Evolutionary conservation across 306 rosid genomes (phyloP).

Genomic region (Quercus aquifolioides): DNA sequence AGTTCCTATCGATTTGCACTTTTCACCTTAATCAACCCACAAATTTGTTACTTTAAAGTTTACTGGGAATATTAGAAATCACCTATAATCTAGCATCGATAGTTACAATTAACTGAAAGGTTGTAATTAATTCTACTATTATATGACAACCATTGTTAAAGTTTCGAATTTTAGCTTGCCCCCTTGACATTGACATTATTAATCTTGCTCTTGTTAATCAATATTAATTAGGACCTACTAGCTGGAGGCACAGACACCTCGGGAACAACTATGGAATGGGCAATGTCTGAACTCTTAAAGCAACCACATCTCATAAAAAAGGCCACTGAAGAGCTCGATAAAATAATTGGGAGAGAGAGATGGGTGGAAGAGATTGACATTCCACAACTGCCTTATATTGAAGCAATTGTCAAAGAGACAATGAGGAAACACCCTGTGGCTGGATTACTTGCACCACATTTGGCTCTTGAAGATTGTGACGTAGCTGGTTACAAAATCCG

Average conservation of each 20-base stretch:
- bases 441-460: constrained; percentile 27
- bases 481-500: constrained; percentile 15
- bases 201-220: not conserved
- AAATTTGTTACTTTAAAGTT: too few species aligned
- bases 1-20: too few species aligned
- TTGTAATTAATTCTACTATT: too few species aligned
- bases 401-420: constrained; percentile 35
- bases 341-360: constrained; percentile 27
- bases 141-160: too few species aligned
- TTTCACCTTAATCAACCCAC: too few species aligned
- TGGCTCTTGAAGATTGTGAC: constrained; percentile 28
- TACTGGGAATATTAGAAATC: too few species aligned
- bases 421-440: constrained; percentile 33
- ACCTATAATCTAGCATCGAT: too few species aligned
- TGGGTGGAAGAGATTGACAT: constrained; percentile 40
- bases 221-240: constrained; percentile 23
- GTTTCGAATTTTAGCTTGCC: too few species aligned
- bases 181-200: not conserved
- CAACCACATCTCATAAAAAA: constrained; percentile 22
- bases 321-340: constrained; percentile 32
- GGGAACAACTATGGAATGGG: constrained; percentile 31
- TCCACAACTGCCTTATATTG: constrained; percentile 29
- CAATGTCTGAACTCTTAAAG: constrained; percentile 33
- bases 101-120: too few species aligned
- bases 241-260: constrained; percentile 38